Conservation (phyloP, 192 early-diverging fungal genomes). For the Coemansia sp. region DNA sequence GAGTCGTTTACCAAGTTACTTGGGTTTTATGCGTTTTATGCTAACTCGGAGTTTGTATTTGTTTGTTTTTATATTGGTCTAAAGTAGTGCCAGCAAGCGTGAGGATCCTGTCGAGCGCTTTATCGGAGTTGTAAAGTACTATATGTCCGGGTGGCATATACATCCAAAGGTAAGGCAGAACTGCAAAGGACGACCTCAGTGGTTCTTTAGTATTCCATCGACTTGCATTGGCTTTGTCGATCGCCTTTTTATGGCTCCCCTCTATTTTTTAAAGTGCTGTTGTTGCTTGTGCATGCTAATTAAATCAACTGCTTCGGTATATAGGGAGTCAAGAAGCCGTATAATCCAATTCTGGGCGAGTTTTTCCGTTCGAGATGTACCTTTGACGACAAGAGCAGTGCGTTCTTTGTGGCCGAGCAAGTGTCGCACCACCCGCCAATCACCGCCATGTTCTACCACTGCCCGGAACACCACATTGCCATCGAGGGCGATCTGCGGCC, state of each 20-base stretch:
- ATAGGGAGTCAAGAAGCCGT: constrained; percentile 91
- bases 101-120: constrained; percentile 75
- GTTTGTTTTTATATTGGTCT: background rate
- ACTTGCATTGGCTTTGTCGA: background rate
- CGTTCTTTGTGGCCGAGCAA: constrained; percentile 86
- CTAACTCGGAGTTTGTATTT: background rate
- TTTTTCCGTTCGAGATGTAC: constrained; percentile 81
- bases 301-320: background rate
- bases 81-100: constrained; percentile 64
- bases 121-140: constrained; percentile 79
- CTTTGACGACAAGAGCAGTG: constrained; percentile 65
- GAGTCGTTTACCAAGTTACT: background rate
- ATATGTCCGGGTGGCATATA: constrained; percentile 90
- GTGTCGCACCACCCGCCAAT: constrained; percentile 94
- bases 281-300: background rate
- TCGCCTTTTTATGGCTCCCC: background rate
- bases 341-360: constrained; percentile 93
- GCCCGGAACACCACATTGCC: constrained; percentile 74
- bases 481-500: constrained; percentile 82
- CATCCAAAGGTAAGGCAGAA: constrained; percentile 68
- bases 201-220: background rate
- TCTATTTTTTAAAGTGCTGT: background rate
- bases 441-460: constrained; percentile 77
- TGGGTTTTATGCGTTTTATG: too few species aligned
- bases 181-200: background rate